A percentile compares a stretch with the other conserved stretches of the same genome.
Conservation (phyloP, 2,329 filamentous ascomycete genomes). For the Chaetomium strumarium region DNA sequence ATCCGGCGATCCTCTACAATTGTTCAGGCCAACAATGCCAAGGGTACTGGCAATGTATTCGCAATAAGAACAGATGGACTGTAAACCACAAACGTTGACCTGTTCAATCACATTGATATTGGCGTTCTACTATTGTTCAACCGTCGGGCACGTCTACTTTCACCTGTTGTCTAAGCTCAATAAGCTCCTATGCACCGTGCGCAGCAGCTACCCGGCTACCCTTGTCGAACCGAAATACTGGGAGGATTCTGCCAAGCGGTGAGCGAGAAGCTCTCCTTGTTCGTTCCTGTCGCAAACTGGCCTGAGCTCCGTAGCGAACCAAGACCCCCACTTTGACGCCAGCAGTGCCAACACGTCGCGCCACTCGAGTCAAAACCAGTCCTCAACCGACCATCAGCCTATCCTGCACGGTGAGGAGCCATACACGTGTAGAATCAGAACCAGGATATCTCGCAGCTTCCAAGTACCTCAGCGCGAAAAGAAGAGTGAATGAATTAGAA, state of each 20-base stretch:
- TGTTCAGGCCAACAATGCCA: neutral
- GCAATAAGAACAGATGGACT: neutral
- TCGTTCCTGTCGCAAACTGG: neutral
- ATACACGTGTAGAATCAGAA: too few relatives aligned
- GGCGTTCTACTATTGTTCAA: neutral
- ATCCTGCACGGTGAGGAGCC: too few relatives aligned
- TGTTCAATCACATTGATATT: neutral
- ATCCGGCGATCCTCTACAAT: constrained; percentile 13
- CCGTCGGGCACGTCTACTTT: neutral
- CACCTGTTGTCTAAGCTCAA: neutral
- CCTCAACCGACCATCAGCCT: too few relatives aligned
- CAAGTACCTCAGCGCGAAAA: too few relatives aligned
- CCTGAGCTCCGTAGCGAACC: neutral
- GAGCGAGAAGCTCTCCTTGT: neutral
- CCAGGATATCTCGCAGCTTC: too few relatives aligned
- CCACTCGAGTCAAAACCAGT: too few relatives aligned
- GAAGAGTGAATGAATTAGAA: too few relatives aligned
- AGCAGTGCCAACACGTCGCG: too few relatives aligned
- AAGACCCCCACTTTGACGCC: too few relatives aligned
- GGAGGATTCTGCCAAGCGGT: constrained; percentile 16
- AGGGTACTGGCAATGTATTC: neutral
- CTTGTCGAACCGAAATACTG: constrained; percentile 2
- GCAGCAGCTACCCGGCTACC: constrained; percentile 11
- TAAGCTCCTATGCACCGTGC: constrained; percentile 14
- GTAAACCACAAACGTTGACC: neutral